Evolutionary conservation across 2,329 filamentous ascomycete genomes (phyloP).

Genomic region (Dothiorella sarmentorum): DNA sequence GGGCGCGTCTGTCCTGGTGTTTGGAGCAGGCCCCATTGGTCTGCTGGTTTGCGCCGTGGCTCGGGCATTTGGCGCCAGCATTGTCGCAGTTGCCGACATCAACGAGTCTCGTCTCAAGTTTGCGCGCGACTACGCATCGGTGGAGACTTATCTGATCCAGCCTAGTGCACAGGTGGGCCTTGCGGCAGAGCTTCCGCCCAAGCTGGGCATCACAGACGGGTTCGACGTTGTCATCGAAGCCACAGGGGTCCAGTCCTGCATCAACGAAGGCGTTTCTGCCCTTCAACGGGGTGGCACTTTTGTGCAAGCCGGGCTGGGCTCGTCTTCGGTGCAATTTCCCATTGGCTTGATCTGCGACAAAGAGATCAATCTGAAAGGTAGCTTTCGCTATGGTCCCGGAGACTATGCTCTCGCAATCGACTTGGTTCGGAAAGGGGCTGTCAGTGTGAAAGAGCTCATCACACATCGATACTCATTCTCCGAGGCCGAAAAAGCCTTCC

Average conservation of each 20-base stretch:
- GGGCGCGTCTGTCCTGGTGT: constrained; percentile 75
- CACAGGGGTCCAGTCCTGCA: constrained; percentile 25
- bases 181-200: constrained; percentile 12
- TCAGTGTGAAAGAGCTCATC: constrained; percentile 22
- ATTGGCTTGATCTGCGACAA: constrained; percentile 28
- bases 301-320: constrained; percentile 26
- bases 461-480: constrained; percentile 23
- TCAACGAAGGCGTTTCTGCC: constrained; percentile 21
- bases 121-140: constrained; percentile 56
- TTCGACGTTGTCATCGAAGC: constrained; percentile 25
- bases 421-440: constrained; percentile 19
- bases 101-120: constrained; percentile 56
- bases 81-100: constrained; percentile 62
- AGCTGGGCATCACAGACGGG: constrained; percentile 2
- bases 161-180: constrained; percentile 9
- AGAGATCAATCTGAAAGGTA: constrained; percentile 26
- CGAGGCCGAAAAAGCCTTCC: constrained; percentile 23
- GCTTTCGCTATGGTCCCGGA: constrained; percentile 30
- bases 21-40: constrained; percentile 70
- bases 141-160: constrained; percentile 46
- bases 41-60: constrained; percentile 54
- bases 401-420: constrained; percentile 26
- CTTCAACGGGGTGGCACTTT: constrained; percentile 24
- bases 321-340: constrained; percentile 23
- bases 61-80: constrained; percentile 60